Evolutionary conservation across 306 rosid species (phyloP).

Genomic region (Casuarina glauca): DNA sequence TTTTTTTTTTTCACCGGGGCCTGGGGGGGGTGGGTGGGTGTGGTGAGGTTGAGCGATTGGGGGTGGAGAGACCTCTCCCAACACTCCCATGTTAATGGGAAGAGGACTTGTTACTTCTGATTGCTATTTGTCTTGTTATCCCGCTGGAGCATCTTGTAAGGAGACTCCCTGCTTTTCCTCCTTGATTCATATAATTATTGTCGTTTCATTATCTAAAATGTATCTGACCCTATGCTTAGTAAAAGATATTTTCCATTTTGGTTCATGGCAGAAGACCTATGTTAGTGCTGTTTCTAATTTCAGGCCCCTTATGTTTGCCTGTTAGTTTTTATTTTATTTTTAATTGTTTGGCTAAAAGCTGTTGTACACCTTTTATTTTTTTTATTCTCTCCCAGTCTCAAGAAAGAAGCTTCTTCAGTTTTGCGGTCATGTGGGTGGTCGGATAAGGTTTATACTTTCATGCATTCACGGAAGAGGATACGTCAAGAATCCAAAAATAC

Average conservation of each 20-base stretch:
- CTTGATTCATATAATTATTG: not conserved
- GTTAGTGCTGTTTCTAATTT: not conserved
- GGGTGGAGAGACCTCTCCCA: not conserved
- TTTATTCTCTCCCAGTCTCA: conserved; percentile 48
- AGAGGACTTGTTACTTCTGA: not conserved
- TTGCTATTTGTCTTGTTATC: not conserved
- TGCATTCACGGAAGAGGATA: conserved; percentile 66
- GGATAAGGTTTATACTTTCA: conserved; percentile 54
- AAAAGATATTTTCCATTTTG: not conserved
- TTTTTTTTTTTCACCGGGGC: too few relatives aligned
- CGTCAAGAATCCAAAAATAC: conserved; percentile 44
- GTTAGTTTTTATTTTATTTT: not conserved
- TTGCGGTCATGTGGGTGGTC: conserved; percentile 81
- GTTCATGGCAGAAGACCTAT: not conserved
- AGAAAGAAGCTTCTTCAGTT: conserved; percentile 59
- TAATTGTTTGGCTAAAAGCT: not conserved
- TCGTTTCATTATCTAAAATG: not conserved
- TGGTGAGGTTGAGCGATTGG: too few relatives aligned
- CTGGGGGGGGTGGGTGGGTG: too few relatives aligned
- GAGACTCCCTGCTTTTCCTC: not conserved
- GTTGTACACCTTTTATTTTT: not conserved
- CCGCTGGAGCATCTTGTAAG: not conserved
- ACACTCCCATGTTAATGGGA: not conserved
- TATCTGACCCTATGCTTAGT: not conserved
- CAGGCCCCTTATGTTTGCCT: not conserved